These are phyloP conservation scores for Trypanosoma avium DNA, from an alignment of 208 protist species.

Conservation along the genomic window DNA sequence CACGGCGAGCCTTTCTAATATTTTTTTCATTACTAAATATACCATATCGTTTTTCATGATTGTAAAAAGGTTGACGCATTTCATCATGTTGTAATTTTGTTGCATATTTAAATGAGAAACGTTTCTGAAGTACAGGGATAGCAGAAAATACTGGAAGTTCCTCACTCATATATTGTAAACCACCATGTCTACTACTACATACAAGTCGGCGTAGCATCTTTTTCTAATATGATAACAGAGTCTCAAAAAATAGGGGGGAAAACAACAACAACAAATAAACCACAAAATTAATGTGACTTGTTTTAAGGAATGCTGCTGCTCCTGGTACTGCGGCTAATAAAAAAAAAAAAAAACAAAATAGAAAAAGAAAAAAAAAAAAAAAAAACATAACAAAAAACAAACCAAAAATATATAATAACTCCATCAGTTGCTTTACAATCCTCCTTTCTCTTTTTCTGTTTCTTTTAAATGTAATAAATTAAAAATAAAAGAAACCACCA, in stretches of 20 bases:
- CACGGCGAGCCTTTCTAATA: conserved; percentile 64
- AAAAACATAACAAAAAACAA: conserved; percentile 7
- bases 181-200: background rate
- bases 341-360: background rate
- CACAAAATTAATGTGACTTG: background rate
- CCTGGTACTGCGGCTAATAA: background rate
- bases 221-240: background rate
- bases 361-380: background rate
- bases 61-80: conserved; percentile 78
- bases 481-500: background rate
- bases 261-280: conserved; percentile 18
- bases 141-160: conserved; percentile 9
- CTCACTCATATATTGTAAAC: conserved; percentile 4
- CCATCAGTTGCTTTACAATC: too few species aligned
- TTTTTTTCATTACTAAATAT: conserved; percentile 83
- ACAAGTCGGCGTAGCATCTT: background rate
- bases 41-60: conserved; percentile 85
- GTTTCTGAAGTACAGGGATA: conserved; percentile 41
- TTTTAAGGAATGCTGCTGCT: too few species aligned
- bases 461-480: background rate
- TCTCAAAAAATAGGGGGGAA: conserved; percentile 23
- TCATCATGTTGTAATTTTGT: conserved; percentile 76
- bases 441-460: too few species aligned
- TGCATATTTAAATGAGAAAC: conserved; percentile 89
- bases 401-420: background rate